Conservation (phyloP, 2,329 filamentous ascomycete genomes). For the Pseudogymnoascus sp. region DNA sequence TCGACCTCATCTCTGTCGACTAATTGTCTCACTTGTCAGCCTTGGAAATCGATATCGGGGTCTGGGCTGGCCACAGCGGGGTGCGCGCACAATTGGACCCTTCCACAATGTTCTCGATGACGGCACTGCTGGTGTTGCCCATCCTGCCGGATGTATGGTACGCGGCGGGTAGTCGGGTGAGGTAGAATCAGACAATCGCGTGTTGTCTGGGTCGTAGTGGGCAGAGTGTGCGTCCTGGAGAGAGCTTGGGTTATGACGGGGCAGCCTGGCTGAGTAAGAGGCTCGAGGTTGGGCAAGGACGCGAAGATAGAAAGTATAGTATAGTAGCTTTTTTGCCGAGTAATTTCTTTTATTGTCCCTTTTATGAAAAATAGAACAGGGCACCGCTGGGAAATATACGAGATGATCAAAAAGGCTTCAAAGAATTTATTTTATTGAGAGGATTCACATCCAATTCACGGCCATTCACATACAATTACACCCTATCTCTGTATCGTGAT, state of each 20-base stretch:
- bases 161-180: background rate
- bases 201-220: background rate
- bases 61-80: background rate
- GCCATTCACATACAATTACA: background rate
- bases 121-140: slow-evolving; percentile 62
- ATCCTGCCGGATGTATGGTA: slow-evolving; percentile 35
- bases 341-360: background rate
- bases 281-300: background rate
- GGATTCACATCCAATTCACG: background rate
- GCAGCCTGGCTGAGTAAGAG: slow-evolving; percentile 2
- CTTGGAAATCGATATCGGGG: background rate
- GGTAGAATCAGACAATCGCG: background rate
- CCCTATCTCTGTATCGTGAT: slow-evolving; percentile 7
- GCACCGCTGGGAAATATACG: background rate
- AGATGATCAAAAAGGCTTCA: background rate
- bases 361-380: background rate
- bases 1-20: slow-evolving; percentile 98
- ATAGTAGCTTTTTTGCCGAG: background rate
- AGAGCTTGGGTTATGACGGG: slow-evolving; percentile 7
- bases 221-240: background rate
- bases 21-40: slow-evolving; percentile 32
- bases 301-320: background rate
- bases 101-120: slow-evolving; percentile 93
- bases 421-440: background rate
- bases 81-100: slow-evolving; percentile 76